Base-by-base conservation (phyloP, 495 filamentous ascomycete species). In the Penicillium bovifimosum region DNA sequence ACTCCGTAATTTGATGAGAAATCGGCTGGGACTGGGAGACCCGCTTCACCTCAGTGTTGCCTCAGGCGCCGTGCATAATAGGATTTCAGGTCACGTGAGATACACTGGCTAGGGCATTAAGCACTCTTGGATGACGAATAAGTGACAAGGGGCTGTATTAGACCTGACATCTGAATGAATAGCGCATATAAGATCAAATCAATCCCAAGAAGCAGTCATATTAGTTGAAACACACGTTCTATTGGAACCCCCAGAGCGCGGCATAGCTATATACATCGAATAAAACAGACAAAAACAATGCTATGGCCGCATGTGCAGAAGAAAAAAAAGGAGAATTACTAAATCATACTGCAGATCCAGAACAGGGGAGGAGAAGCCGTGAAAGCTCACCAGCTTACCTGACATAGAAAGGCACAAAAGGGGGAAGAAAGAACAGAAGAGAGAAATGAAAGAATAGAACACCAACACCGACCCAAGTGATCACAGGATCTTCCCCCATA, bases 211-310 rank as follows among this genome's bases (percentile, higher is more conserved):
- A 24, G 1, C 14, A 43, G 14, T 42, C 29, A 42, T 34, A 50
- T 50, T 50, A 50, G 18, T 26, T 48, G 6, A 48, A 48, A 45
- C 32, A 50, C 47, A 55, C 40, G 55, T 42, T 66, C 63, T 66
- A 66, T 66, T 61, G 44, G 20, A 40, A 50, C 27, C 13, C 29
- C 43, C 26, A 48, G 32, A 59, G 41, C 44, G 39, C 24, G 49
- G 48, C 57, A 65, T 61, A 61, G 56, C 60, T 65, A 65, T 65
- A 53, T 66, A 63, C 63, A 62, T 41, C 2, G 35, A 52, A 60
- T 28, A 53, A 54, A 28, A 38, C 48, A 43, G 42, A 18, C 32
- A 47, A 50, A 29, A 41, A 50, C 43, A 47, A 59, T 55, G 62
- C 62, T 63, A 65, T 59, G 60, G 48, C 62, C 59, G 28, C 52